Conservation (phyloP, 225 moss, liverwort and hornwort genomes). For the Bryoerythrophyllum caledonicum region DNA sequence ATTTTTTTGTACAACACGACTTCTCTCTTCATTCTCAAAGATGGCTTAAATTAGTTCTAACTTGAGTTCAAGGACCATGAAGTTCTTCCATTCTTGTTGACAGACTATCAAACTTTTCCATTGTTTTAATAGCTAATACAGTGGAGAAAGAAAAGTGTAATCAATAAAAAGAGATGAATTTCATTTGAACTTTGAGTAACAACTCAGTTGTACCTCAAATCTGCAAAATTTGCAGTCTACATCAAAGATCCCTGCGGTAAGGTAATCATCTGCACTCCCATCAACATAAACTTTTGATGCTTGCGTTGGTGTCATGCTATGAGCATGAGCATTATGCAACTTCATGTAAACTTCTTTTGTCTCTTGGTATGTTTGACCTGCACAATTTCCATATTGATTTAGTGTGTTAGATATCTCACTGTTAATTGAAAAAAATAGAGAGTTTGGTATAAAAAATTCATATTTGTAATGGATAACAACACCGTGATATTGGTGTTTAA, state of each 20-base stretch:
- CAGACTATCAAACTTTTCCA: too few species aligned
- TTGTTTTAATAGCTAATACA: too few species aligned
- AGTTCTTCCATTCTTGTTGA: too few species aligned
- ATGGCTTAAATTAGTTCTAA: too few species aligned
- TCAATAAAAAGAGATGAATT: too few species aligned
- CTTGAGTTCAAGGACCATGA: too few species aligned
- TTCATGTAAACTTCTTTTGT: slow-evolving; percentile 39
- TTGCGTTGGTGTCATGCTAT: slow-evolving; percentile 22
- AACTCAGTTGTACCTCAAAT: slow-evolving; percentile 26
- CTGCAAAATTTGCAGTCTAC: slow-evolving; percentile 34
- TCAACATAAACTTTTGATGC: slow-evolving; percentile 24
- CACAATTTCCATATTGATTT: neutral
- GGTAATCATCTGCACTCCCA: slow-evolving; percentile 34
- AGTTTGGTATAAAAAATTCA: neutral
- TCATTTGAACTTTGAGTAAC: too few species aligned
- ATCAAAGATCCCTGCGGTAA: slow-evolving; percentile 30
- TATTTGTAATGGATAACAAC: neutral
- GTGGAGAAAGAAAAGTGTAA: too few species aligned
- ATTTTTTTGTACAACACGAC: too few species aligned
- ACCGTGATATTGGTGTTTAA: too few species aligned
- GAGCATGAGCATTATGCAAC: slow-evolving; percentile 30
- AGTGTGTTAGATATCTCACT: too few species aligned
- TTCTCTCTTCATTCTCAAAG: too few species aligned
- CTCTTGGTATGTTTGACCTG: slow-evolving; percentile 45
- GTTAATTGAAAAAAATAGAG: neutral